phyloP scores from a whole-genome alignment of 1,139 yeast genomes.

The Hemisphaericaspora xylofermentans region DNA sequence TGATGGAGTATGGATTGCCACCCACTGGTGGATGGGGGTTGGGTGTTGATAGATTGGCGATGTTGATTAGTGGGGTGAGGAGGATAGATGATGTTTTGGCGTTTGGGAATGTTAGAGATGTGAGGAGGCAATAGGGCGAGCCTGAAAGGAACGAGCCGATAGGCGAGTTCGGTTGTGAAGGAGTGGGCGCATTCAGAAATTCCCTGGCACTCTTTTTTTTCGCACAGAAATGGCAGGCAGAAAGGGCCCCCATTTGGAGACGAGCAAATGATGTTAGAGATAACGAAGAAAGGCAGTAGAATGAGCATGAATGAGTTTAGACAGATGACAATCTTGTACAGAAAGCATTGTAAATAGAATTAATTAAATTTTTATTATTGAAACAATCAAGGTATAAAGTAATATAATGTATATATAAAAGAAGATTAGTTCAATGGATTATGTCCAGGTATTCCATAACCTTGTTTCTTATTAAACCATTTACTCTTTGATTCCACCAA shows the following conservation, averaged over 20 bases:
- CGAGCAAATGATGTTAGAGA: too few species aligned
- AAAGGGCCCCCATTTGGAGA: too few species aligned
- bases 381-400: neutral
- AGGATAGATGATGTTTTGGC: conserved; percentile 80
- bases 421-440: conserved; percentile 28
- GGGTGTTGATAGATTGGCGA: conserved; percentile 85
- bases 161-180: too few species aligned
- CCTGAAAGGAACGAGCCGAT: too few species aligned
- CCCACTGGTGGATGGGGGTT: conserved; percentile 99
- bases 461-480: conserved; percentile 40
- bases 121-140: conserved; percentile 22
- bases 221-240: too few species aligned
- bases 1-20: conserved; percentile 91
- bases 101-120: conserved; percentile 81
- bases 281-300: too few species aligned
- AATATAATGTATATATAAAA: neutral
- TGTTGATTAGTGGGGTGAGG: conserved; percentile 64
- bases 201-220: too few species aligned
- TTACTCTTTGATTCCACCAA: conserved; percentile 43
- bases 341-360: conserved; percentile 2
- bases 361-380: neutral
- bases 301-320: too few species aligned
- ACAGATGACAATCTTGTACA: too few species aligned
- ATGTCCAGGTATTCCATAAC: conserved; percentile 37
- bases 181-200: too few species aligned